Base-by-base conservation (phyloP, 208 protist genomes). In the Trypanosoma vivax region DNA sequence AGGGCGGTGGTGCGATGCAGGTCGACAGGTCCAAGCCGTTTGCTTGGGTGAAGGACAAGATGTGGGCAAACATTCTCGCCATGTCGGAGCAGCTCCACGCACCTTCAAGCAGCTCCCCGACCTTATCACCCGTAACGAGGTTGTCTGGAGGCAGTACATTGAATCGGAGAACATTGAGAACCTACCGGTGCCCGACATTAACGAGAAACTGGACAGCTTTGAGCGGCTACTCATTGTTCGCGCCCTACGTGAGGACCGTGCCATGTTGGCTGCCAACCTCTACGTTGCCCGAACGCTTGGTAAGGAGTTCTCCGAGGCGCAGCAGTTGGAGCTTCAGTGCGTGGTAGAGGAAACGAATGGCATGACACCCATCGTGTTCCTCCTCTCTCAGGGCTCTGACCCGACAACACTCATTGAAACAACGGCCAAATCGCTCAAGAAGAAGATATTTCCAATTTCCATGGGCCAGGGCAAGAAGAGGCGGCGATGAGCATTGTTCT, bases 401-500 rank as follows among this genome's bases (percentile, higher is more conserved):
- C 96, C 97, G 30, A 98, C 96, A 13, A 90, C 73, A 27, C 73
- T 92, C 34, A 96, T 99, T 54, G 79, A 97, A 70, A 84, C 81
- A 1, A 76, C 96, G 25, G 92, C 93, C 5, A 98, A 97, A 76
- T 97, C 97, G 65, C 65, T 91, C 3, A 96, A 95, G 69, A 94
- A 93, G 77, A 92, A 95, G 73, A 88, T 96, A 66, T 90, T 92
- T 58, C 83, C 87, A 47, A 96, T 99, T 56, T 99, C 97, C 19
- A 98, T 99, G 96, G 98, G 98, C 33, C 95, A 99, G 97, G 97
- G 5, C 96, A 99, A 84, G 98, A 99, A 76, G 83, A 90, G 59
- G 75, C 83, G 24, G 94, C 94, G 3, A 96, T 96, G 69, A 83
- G 88, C 35, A 89, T 95, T 28, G 94, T 91, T 34, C 55, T 87